phyloP scores from a whole-genome alignment of 805 yeast species.

The Maudiozyma barnettii region DNA sequence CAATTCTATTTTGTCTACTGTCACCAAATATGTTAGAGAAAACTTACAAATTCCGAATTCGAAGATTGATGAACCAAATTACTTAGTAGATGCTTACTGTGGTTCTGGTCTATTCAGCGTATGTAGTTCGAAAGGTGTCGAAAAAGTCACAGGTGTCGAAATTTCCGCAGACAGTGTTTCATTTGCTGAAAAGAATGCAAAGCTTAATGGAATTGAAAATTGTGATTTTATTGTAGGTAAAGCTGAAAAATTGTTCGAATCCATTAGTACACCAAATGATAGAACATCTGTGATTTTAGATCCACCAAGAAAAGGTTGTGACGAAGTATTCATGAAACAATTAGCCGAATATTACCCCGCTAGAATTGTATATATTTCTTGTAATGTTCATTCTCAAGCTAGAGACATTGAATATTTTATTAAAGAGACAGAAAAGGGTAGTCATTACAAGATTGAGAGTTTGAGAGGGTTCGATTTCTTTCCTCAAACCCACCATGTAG shows the following conservation, averaged over 20 bases:
- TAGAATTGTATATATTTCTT: slow-evolving; percentile 85
- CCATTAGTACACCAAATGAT: slow-evolving; percentile 63
- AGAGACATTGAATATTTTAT: slow-evolving; percentile 82
- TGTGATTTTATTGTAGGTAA: slow-evolving; percentile 83
- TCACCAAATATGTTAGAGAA: slow-evolving; percentile 70
- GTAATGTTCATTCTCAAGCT: slow-evolving; percentile 97
- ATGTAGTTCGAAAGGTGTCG: slow-evolving; percentile 74
- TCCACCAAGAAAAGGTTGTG: slow-evolving; percentile 97
- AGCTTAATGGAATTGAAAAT: slow-evolving; percentile 61
- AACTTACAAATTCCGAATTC: slow-evolving; percentile 45
- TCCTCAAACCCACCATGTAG: slow-evolving; percentile 91
- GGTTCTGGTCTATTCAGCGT: slow-evolving; percentile 92
- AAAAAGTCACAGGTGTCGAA: slow-evolving; percentile 85
- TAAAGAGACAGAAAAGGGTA: slow-evolving; percentile 52
- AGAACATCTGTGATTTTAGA: slow-evolving; percentile 86
- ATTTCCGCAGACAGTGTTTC: slow-evolving; percentile 83
- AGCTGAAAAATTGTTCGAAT: slow-evolving; percentile 80
- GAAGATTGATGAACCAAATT: slow-evolving; percentile 42
- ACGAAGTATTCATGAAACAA: slow-evolving; percentile 76
- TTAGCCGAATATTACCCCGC: slow-evolving; percentile 75
- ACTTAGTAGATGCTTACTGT: slow-evolving; percentile 89
- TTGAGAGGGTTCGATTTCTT: slow-evolving; percentile 93
- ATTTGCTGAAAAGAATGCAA: slow-evolving; percentile 78
- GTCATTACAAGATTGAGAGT: slow-evolving; percentile 61
- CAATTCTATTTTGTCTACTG: slow-evolving; percentile 77